These are phyloP conservation scores for Pythium sukuiense DNA, from an alignment of 352 stramenopile genomes.

Conservation along the genomic window DNA sequence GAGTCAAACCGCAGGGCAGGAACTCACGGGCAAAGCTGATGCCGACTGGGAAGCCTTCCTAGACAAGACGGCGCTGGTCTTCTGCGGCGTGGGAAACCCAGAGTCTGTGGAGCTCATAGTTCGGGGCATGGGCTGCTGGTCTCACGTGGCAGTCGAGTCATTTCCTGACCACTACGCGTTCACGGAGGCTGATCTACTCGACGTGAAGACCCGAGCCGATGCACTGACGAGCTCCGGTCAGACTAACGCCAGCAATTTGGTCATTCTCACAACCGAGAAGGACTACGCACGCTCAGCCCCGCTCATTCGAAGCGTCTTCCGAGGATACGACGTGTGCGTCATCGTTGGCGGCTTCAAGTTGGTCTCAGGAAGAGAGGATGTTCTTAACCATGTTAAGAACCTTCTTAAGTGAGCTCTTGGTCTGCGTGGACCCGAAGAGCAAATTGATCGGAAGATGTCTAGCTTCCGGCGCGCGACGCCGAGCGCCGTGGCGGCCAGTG, in stretches of 20 bases:
- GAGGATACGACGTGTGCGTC: conserved; percentile 6
- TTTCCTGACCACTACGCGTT: conserved; percentile 73
- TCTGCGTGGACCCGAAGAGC: conserved; percentile 3
- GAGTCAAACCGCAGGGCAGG: not conserved
- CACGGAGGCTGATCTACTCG: conserved; percentile 32
- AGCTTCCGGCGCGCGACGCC: conserved; percentile 47
- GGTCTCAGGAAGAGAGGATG: not conserved
- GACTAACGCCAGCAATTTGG: conserved; percentile 12
- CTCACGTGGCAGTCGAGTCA: conserved; percentile 36
- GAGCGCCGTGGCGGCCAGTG: not conserved
- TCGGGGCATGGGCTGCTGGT: conserved; percentile 32
- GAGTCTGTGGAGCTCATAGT: conserved; percentile 54
- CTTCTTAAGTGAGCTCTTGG: not conserved
- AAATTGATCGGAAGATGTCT: conserved; percentile 29
- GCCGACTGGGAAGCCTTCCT: conserved; percentile 14
- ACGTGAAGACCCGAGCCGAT: conserved; percentile 26
- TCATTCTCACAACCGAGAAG: conserved; percentile 73
- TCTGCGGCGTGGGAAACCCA: conserved; percentile 71
- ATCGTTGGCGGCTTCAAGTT: conserved; percentile 19
- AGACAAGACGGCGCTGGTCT: conserved; percentile 34
- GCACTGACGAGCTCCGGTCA: conserved; percentile 7
- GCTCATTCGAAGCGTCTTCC: conserved; percentile 19
- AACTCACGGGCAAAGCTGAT: not conserved
- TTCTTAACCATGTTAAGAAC: conserved; percentile 27
- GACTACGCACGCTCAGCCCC: conserved; percentile 41